phyloP scores from a whole-genome alignment of 345 rosid species.

The Leavenworthia alabamica region DNA sequence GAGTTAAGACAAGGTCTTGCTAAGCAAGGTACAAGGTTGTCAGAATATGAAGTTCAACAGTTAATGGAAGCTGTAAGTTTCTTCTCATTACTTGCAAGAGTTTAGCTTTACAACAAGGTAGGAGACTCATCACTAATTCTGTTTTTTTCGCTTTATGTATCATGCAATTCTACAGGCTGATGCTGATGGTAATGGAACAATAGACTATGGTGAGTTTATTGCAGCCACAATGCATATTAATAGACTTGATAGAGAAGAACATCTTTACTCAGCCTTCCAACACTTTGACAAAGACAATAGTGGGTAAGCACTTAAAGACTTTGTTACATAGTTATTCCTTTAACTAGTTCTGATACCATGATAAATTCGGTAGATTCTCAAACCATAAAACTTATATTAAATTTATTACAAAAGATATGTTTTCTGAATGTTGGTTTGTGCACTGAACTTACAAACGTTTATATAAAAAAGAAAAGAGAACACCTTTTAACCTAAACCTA shows the following conservation, averaged over 20 bases:
- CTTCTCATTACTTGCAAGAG: neutral
- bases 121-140: neutral
- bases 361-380: no score
- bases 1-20: constrained; percentile 59
- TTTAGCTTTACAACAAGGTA: constrained; percentile 6
- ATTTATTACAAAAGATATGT: no score
- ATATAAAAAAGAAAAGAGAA: no score
- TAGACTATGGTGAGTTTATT: constrained; percentile 56
- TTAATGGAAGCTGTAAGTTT: constrained; percentile 58
- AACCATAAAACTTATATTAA: no score
- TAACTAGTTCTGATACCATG: no score
- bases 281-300: constrained; percentile 74
- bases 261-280: constrained; percentile 67
- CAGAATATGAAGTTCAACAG: constrained; percentile 53
- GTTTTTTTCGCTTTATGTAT: neutral
- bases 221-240: constrained; percentile 62
- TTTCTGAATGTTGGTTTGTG: no score
- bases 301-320: constrained; percentile 58
- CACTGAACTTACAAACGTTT: no score
- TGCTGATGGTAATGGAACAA: constrained; percentile 52
- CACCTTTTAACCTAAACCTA: no score
- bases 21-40: constrained; percentile 51
- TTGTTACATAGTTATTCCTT: no score
- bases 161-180: constrained; percentile 34
- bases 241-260: constrained; percentile 66